phyloP scores from a whole-genome alignment of 1,139 yeast genomes.

The Starmera stellimalicola region DNA sequence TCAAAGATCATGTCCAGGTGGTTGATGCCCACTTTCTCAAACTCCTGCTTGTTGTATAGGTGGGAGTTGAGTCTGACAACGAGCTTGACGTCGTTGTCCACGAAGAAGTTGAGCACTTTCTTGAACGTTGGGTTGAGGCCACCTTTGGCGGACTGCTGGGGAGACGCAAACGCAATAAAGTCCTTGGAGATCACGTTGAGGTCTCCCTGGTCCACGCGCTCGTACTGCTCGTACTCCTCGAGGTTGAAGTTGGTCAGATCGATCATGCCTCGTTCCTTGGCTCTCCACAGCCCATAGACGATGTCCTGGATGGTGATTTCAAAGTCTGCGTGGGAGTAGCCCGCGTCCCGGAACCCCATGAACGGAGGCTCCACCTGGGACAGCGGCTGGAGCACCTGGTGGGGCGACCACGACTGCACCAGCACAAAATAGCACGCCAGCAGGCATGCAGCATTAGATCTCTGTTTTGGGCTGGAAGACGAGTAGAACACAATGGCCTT shows the following conservation, averaged over 20 bases:
- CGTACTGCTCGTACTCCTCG: conserved; percentile 90
- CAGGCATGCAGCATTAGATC: conserved; percentile 93
- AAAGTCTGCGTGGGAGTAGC: conserved; percentile 91
- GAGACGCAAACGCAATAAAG: conserved; percentile 96
- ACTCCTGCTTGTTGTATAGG: conserved; percentile 75
- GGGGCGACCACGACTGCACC: conserved; percentile 97
- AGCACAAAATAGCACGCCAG: conserved; percentile 91
- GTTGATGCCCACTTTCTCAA: conserved; percentile 72
- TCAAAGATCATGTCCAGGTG: conserved; percentile 95
- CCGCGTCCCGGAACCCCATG: conserved; percentile 94
- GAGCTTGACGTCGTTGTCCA: conserved; percentile 63
- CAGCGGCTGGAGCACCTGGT: conserved; percentile 89
- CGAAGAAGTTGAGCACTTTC: conserved; percentile 72
- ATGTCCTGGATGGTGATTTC: conserved; percentile 89
- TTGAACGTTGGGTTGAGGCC: conserved; percentile 61
- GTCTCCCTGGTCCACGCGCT: conserved; percentile 95
- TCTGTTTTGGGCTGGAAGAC: conserved; percentile 64
- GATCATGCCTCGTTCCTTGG: conserved; percentile 86
- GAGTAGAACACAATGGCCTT: conserved; percentile 90
- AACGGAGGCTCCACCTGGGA: conserved; percentile 91
- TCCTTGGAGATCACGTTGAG: conserved; percentile 87
- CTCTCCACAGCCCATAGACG: conserved; percentile 95
- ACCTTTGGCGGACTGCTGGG: conserved; percentile 53
- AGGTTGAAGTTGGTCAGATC: conserved; percentile 83
- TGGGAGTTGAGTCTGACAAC: conserved; percentile 91